Evolutionary conservation across 2,329 filamentous ascomycete genomes (phyloP).

Genomic region (Ilyonectria robusta): DNA sequence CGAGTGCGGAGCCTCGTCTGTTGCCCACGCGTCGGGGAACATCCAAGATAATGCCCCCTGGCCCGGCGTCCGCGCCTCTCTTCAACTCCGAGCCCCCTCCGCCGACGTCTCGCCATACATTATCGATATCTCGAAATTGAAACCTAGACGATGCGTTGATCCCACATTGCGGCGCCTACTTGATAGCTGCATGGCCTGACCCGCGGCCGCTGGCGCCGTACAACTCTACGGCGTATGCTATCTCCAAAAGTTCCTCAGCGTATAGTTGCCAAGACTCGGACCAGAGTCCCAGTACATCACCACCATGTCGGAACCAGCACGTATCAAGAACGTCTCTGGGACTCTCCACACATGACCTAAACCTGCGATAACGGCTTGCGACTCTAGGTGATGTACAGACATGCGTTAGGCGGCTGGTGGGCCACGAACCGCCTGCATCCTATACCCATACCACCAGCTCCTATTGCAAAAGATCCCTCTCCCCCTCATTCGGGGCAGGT

Average conservation of each 20-base stretch:
- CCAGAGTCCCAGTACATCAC: neutral
- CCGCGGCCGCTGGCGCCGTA: neutral
- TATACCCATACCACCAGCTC: neutral
- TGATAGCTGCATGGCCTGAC: neutral
- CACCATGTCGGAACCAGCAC: neutral
- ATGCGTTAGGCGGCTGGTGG: neutral
- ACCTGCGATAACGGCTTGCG: neutral
- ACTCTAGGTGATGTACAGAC: neutral
- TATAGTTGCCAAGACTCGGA: neutral
- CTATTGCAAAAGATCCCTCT: neutral
- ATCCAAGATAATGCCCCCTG: neutral
- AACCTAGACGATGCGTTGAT: too few species aligned
- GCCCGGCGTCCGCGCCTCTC: neutral
- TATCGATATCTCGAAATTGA: neutral
- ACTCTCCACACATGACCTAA: neutral
- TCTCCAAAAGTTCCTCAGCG: slow-evolving; percentile 8
- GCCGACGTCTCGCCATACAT: neutral
- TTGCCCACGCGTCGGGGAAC: neutral
- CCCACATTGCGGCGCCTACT: neutral
- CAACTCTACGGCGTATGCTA: neutral
- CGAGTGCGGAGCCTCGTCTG: neutral
- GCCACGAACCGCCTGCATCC: neutral
- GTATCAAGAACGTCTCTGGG: neutral
- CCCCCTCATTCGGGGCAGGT: neutral
- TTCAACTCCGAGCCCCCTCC: neutral